Evolutionary conservation across 345 rosid species (phyloP).

Genomic region (Moricandia arvensis): DNA sequence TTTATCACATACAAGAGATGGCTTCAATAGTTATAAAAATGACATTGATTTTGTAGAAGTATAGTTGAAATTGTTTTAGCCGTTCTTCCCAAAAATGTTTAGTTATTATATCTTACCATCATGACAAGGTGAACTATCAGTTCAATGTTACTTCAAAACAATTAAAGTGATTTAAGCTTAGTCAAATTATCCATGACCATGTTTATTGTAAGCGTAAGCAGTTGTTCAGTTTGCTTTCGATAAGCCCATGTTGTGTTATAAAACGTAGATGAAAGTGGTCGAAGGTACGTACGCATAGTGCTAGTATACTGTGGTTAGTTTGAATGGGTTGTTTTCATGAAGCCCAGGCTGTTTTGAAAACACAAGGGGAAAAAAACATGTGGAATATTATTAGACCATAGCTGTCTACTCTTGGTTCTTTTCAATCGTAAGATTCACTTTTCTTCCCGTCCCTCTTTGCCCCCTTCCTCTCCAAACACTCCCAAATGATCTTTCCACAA

Average conservation of each 20-base stretch:
- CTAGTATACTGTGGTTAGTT: background rate
- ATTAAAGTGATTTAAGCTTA: background rate
- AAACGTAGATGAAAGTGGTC: background rate
- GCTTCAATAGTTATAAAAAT: too few species aligned
- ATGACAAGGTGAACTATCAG: background rate
- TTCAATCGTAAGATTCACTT: conserved; percentile 29
- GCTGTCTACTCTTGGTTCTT: conserved; percentile 33
- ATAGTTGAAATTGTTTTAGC: too few species aligned
- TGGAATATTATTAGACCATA: conserved; percentile 33
- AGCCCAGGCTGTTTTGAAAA: conserved; percentile 14
- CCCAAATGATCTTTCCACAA: conserved; percentile 1
- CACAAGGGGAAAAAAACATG: conserved; percentile 16
- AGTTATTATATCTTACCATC: background rate
- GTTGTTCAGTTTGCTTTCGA: background rate
- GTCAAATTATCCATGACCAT: background rate
- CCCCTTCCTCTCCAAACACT: conserved; percentile 28
- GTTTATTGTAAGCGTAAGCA: background rate
- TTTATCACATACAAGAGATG: too few species aligned
- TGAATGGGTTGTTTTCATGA: conserved; percentile 5
- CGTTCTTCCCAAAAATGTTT: background rate
- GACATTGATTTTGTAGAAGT: too few species aligned
- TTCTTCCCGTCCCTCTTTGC: conserved; percentile 36
- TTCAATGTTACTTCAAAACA: too few species aligned
- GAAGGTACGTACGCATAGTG: conserved; percentile 6
- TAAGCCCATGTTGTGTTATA: background rate